Conservation (phyloP, 2,329 filamentous ascomycete genomes). For the Trichoderma atroviride region DNA sequence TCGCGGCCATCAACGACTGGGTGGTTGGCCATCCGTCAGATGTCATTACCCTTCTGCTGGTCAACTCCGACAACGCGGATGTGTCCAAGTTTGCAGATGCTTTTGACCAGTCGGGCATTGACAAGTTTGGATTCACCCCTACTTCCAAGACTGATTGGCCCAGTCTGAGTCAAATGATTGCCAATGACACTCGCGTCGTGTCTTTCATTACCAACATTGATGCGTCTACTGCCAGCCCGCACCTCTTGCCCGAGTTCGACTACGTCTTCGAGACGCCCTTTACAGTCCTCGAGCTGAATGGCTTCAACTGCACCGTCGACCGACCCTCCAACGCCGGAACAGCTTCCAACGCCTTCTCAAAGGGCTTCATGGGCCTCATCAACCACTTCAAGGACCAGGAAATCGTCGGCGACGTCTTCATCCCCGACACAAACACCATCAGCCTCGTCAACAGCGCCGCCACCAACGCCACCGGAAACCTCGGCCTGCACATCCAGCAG, state of each 20-base stretch:
- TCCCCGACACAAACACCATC: slow-evolving; percentile 64
- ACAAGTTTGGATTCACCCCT: slow-evolving; percentile 62
- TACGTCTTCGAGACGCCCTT: slow-evolving; percentile 75
- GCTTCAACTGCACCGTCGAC: slow-evolving; percentile 73
- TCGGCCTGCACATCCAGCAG: slow-evolving; percentile 55
- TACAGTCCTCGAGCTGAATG: slow-evolving; percentile 61
- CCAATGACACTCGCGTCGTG: slow-evolving; percentile 64
- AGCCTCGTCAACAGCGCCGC: slow-evolving; percentile 66
- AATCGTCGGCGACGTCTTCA: slow-evolving; percentile 56
- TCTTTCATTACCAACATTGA: slow-evolving; percentile 65
- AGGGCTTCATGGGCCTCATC: slow-evolving; percentile 68
- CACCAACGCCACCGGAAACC: slow-evolving; percentile 54
- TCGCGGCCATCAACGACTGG: slow-evolving; percentile 67
- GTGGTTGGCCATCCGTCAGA: slow-evolving; percentile 71
- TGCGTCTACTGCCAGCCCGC: slow-evolving; percentile 50
- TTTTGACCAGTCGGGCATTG: slow-evolving; percentile 62
- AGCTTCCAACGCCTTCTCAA: slow-evolving; percentile 56
- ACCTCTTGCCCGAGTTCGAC: slow-evolving; percentile 64
- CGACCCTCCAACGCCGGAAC: slow-evolving; percentile 59
- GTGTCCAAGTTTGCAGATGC: slow-evolving; percentile 57
- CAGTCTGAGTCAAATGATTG: slow-evolving; percentile 70
- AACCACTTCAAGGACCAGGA: slow-evolving; percentile 77
- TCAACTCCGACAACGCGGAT: slow-evolving; percentile 66
- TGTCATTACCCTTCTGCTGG: slow-evolving; percentile 73
- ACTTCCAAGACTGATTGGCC: slow-evolving; percentile 61